These are phyloP conservation scores for Beauveria varroae DNA, from an alignment of 2,329 filamentous ascomycete genomes.

Conservation along the genomic window DNA sequence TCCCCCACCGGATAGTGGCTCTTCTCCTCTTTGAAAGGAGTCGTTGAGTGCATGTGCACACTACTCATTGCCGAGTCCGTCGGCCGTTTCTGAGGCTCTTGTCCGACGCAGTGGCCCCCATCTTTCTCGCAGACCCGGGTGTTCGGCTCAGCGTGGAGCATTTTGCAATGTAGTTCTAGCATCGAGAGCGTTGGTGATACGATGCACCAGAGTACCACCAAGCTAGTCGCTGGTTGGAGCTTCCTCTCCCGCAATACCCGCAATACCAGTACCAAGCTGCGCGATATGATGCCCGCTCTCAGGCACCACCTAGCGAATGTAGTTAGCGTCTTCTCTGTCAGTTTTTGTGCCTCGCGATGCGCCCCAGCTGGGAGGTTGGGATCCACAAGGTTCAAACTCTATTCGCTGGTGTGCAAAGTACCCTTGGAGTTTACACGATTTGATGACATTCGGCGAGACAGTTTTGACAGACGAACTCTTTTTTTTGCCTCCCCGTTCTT, in stretches of 20 bases:
- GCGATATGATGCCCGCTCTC: background rate
- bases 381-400: slow-evolving; percentile 7
- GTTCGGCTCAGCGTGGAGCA: background rate
- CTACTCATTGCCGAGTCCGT: too few species aligned
- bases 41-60: too few species aligned
- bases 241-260: background rate
- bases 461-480: background rate
- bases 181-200: background rate
- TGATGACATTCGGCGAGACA: background rate
- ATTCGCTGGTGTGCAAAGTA: background rate
- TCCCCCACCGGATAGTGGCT: too few species aligned
- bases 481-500: background rate
- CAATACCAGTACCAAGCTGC: background rate
- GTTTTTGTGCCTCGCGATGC: background rate
- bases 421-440: background rate
- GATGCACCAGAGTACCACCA: background rate
- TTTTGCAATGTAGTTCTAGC: background rate
- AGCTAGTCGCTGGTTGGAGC: background rate
- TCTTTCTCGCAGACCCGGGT: too few species aligned
- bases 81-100: too few species aligned
- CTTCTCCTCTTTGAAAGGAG: too few species aligned
- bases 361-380: slow-evolving; percentile 2
- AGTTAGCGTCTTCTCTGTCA: background rate
- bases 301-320: background rate
- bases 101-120: too few species aligned